Evolutionary conservation across 257 asterid species (phyloP).

Genomic region (Fraxinus quadrangulata): DNA sequence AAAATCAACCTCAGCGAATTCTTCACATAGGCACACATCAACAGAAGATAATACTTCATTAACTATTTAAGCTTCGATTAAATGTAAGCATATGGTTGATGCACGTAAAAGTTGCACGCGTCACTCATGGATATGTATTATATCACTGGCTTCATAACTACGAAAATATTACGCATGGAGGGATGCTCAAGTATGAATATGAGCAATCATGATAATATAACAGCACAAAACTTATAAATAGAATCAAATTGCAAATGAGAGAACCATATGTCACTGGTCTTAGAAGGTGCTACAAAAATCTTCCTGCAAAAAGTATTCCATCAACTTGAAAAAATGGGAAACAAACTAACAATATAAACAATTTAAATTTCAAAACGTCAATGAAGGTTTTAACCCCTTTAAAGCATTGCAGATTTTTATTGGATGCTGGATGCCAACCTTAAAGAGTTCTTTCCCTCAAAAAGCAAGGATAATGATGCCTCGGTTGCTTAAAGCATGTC

Average conservation of each 20-base stretch:
- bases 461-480: not conserved
- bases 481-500: not conserved
- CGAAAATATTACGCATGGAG: not conserved
- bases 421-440: not conserved
- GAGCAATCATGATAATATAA: constrained; percentile 3
- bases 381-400: not conserved
- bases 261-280: constrained; percentile 15
- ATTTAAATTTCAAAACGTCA: not conserved
- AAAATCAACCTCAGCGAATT: constrained; percentile 13
- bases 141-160: not conserved
- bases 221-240: constrained; percentile 8
- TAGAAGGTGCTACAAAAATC: not conserved
- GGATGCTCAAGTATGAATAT: not conserved
- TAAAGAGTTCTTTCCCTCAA: not conserved
- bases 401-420: not conserved
- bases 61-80: constrained; percentile 12
- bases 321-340: constrained; percentile 14
- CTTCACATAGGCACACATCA: not conserved
- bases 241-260: constrained; percentile 10
- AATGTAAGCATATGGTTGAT: not conserved
- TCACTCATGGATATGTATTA: not conserved
- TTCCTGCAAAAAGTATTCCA: not conserved
- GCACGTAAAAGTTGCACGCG: not conserved
- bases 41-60: not conserved
- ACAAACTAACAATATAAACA: not conserved